A percentile compares a stretch with the other conserved stretches of the same genome.
Conservation (phyloP, 1,284 basidiomycete genomes). For the Marasmius sp. region DNA sequence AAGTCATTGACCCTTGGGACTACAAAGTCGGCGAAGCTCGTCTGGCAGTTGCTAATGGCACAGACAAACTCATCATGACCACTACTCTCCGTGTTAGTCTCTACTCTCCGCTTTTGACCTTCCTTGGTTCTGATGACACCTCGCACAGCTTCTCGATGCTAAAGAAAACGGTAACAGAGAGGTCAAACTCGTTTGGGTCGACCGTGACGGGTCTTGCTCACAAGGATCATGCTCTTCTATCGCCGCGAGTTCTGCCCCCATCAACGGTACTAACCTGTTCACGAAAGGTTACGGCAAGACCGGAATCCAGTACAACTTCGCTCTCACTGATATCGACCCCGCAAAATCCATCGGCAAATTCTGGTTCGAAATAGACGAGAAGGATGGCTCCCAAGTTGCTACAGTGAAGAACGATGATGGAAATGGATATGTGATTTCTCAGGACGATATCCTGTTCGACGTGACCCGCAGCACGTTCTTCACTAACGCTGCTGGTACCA, state of each 20-base stretch:
- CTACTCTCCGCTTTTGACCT: neutral
- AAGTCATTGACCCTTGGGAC: neutral
- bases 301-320: neutral
- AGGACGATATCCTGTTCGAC: neutral
- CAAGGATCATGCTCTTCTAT: neutral
- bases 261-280: neutral
- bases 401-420: neutral
- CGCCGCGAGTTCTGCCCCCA: neutral
- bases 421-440: neutral
- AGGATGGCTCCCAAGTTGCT: neutral
- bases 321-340: neutral
- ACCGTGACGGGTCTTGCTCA: neutral
- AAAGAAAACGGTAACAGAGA: neutral
- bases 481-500: neutral
- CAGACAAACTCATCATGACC: neutral
- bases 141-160: neutral
- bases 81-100: neutral
- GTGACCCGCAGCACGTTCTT: neutral
- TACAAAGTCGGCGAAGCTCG: neutral
- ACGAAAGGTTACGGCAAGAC: neutral
- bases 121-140: neutral
- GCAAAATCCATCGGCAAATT: neutral
- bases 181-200: constrained; percentile 1
- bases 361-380: neutral
- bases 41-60: neutral